Evolutionary conservation across 2,329 filamentous ascomycete genomes (phyloP), one percentile per base, ranked within the genome.

Genomic region (Ascocoryne sarcoides): DNA sequence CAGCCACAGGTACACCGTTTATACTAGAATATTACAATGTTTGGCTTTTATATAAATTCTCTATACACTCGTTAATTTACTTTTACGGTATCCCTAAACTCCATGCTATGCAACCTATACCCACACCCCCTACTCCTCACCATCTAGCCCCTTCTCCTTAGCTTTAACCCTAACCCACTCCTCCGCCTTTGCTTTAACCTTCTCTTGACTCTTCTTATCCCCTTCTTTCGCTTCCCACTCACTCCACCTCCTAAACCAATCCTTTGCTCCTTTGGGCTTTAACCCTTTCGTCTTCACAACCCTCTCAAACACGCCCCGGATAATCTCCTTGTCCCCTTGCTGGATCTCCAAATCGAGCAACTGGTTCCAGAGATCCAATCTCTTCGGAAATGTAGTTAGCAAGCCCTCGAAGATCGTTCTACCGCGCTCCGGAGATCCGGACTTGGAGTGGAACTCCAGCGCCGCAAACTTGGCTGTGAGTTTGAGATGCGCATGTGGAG

Each of bases 401-500:
- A 98, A 71, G 29, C 82, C 84, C 62, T 95, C 90, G 55, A 96
- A 96, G 58, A 96, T 82, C 18, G 93, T 98, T 14, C 93, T 82
- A 8, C 92, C 92, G 43, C 86, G 84, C 65, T 98, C 93, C 2
- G 87, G 70, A 54, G 93, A 85, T 40, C 89, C 89, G 54, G 83
- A 77, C 5, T 77, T 63, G 9, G 84, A 90, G 49, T 80, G 82
- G 73, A 94, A 98, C 63, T 98, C 92, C 16, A 98, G 75, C 14
- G 85, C 82, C 0, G 84, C 92, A 60, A 98, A 95, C 52, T 90
- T 89, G 54, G 83, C 77, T 41, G 90, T 87, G 0, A 94, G 73
- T 45, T 79, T 75, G 29, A 86, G 72, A 62, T 87, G 68, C 10
- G 71, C 64, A 48, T 72, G 73, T 15, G 69, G 62, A 18, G 82